Evolutionary conservation across 352 stramenopile genomes (phyloP).

Genomic region (Peronosclerospora sorghi): DNA sequence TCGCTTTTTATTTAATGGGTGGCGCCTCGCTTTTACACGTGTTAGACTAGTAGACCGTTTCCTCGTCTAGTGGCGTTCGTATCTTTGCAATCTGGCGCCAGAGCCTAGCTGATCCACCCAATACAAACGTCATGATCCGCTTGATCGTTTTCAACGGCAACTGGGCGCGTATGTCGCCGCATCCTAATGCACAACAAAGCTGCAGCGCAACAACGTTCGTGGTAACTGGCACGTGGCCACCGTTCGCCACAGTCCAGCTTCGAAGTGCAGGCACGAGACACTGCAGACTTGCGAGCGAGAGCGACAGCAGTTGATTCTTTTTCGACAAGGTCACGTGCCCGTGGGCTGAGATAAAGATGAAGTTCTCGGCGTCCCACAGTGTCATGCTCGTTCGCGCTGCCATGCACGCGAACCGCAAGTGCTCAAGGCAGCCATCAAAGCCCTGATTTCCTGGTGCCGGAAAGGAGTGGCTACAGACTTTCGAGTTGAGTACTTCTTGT

Average conservation of each 20-base stretch:
- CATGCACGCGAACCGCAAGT: slow-evolving; percentile 55
- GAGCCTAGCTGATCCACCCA: slow-evolving; percentile 49
- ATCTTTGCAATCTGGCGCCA: slow-evolving; percentile 58
- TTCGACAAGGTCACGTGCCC: slow-evolving; percentile 41
- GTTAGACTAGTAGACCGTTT: slow-evolving; percentile 30
- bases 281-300: slow-evolving; percentile 48
- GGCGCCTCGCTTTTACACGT: slow-evolving; percentile 1
- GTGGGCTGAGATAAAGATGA: slow-evolving; percentile 44
- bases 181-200: slow-evolving; percentile 40
- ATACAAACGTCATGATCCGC: slow-evolving; percentile 41
- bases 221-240: slow-evolving; percentile 23
- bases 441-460: slow-evolving; percentile 81
- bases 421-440: slow-evolving; percentile 85
- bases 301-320: slow-evolving; percentile 57
- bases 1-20: slow-evolving; percentile 6
- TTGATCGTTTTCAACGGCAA: slow-evolving; percentile 29
- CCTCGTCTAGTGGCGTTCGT: slow-evolving; percentile 25
- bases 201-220: slow-evolving; percentile 36
- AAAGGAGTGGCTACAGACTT: slow-evolving; percentile 64
- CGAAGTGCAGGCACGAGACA: slow-evolving; percentile 42
- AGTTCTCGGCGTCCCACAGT: slow-evolving; percentile 77
- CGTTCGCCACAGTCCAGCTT: slow-evolving; percentile 32
- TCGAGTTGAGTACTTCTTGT: slow-evolving; percentile 83
- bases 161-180: slow-evolving; percentile 12
- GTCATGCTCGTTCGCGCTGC: slow-evolving; percentile 42